Conservation (phyloP, 179 eudicot species). For the Patellifolia procumbens region DNA sequence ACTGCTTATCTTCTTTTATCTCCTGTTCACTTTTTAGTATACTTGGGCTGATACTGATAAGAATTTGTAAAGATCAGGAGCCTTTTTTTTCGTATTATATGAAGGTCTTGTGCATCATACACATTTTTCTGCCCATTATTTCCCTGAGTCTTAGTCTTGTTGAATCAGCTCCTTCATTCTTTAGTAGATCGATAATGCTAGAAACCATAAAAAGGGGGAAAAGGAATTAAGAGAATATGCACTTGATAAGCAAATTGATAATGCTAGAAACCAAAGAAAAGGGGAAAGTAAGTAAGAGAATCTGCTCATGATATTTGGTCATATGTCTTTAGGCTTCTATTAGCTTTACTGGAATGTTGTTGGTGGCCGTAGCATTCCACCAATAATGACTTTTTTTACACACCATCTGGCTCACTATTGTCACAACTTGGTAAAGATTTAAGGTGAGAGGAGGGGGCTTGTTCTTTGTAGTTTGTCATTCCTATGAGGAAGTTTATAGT, state of each 20-base stretch:
- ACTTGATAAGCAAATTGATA: no score
- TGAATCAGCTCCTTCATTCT: neutral
- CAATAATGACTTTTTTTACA: neutral
- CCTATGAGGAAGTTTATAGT: neutral
- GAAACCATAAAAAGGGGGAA: neutral
- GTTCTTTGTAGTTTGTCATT: neutral
- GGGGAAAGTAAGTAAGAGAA: no score
- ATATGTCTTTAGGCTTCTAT: no score
- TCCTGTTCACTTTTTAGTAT: neutral
- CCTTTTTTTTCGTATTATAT: neutral
- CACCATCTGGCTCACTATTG: neutral
- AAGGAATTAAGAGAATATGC: neutral
- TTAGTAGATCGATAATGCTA: neutral
- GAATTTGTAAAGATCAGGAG: neutral
- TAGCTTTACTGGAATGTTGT: no score
- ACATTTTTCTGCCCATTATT: neutral
- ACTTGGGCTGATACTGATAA: neutral
- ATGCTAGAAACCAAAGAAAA: no score
- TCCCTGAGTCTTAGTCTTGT: neutral
- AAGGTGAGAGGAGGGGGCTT: neutral
- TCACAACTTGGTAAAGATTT: neutral
- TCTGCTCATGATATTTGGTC: no score
- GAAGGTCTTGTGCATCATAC: neutral
- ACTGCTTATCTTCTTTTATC: conserved; percentile 13
- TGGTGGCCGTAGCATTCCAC: neutral